Evolutionary conservation across 352 stramenopile species (phyloP).

Genomic region (Poterioochromonas sp.): DNA sequence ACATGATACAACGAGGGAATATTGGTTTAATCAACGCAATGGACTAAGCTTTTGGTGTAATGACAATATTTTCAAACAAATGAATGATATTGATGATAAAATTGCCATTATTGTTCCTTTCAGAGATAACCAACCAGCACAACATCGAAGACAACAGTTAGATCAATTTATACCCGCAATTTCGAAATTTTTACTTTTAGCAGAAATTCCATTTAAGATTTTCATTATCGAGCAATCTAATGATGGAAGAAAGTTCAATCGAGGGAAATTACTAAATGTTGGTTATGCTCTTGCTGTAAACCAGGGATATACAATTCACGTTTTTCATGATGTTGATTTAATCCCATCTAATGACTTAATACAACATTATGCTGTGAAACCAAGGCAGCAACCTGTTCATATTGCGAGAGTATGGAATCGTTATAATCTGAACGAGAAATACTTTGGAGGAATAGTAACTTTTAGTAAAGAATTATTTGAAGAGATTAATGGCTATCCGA

Average conservation of each 20-base stretch:
- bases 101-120: slow-evolving; percentile 83
- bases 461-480: slow-evolving; percentile 76
- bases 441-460: slow-evolving; percentile 80
- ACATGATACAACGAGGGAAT: too few relatives aligned
- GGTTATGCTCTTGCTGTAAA: slow-evolving; percentile 54
- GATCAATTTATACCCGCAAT: slow-evolving; percentile 79
- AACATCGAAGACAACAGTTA: slow-evolving; percentile 75
- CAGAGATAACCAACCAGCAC: slow-evolving; percentile 70
- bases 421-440: slow-evolving; percentile 84
- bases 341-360: slow-evolving; percentile 69
- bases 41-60: too few relatives aligned
- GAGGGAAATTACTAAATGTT: slow-evolving; percentile 89
- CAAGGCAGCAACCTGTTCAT: slow-evolving; percentile 66
- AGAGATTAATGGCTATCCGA: slow-evolving; percentile 85
- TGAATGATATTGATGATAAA: neutral
- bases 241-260: slow-evolving; percentile 88
- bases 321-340: slow-evolving; percentile 93
- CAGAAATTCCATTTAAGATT: slow-evolving; percentile 55
- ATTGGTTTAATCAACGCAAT: too few relatives aligned
- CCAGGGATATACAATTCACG: slow-evolving; percentile 60
- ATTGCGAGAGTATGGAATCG: slow-evolving; percentile 84
- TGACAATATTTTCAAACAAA: too few relatives aligned
- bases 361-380: slow-evolving; percentile 60
- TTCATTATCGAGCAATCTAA: slow-evolving; percentile 87
- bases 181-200: slow-evolving; percentile 49